Evolutionary conservation across 352 stramenopile genomes (phyloP), one percentile per base, ranked within the genome.

Genomic region (Globisporangium iwayamae): DNA sequence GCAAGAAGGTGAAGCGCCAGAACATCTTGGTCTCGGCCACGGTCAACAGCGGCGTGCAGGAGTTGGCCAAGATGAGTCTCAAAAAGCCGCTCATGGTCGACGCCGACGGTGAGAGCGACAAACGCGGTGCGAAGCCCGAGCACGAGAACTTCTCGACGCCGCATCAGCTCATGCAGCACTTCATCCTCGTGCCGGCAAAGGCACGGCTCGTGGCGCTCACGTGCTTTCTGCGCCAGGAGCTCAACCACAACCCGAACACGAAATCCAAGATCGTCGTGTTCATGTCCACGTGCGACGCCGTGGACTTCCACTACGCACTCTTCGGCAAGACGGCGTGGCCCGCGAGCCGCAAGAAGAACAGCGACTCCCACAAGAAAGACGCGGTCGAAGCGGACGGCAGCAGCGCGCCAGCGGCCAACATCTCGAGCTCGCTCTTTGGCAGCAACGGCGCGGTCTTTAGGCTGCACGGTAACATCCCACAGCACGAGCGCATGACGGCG

Each of bases 401-500:
- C 74, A 97, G 32, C 5, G 62, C 36, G 5, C 55, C 67, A 20
- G 73, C 64, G 48, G 67, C 67, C 5, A 71, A 60, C 13, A 67
- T 68, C 13, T 67, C 71, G 16, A 70, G 54, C 6, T 88, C 79
- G n/a, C 62, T 95, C 11, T 91, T 91, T 69, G 89, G 88, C 5
- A 63, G 62, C 9, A 65, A 82, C 30, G 79, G 78, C 10, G 63
- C 73, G 20, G 73, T 96, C 46, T 96, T 92, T 64, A 83, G 82
- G 14, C 75, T 99, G 36, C 97, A 99, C 72, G 97, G 96, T 55
- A 98, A 98, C 65, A 96, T 99, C 56, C 83, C 90, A 28, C 93
- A 99, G 78, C 81, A 98, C 68, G 90, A 98, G 63, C 96, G 96
- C 59, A 98, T 99, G 91, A 90, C 96, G 11, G 95, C 96, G 25